phyloP scores from a whole-genome alignment of 163 green algal genomes.

The Scenedesmus sp. region DNA sequence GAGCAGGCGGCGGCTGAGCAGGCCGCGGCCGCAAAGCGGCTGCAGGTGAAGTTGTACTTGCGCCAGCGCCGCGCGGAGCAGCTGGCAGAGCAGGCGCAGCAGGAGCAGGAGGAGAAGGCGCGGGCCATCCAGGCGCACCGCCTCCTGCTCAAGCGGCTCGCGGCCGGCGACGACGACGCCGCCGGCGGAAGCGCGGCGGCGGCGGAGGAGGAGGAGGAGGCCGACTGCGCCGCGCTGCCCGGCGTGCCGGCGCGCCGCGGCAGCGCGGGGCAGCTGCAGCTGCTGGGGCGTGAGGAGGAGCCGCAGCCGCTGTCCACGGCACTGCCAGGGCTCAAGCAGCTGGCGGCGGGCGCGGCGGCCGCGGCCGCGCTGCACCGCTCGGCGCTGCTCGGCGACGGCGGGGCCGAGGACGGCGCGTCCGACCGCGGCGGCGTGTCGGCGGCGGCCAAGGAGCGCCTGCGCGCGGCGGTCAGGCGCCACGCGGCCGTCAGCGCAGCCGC shows the following conservation, averaged over 20 bases:
- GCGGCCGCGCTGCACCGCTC: slow-evolving; percentile 28
- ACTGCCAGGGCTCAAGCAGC: slow-evolving; percentile 36
- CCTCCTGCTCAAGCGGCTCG: slow-evolving; percentile 37
- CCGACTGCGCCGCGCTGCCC: background rate
- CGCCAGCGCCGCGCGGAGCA: slow-evolving; percentile 32
- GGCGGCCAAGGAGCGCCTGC: no score
- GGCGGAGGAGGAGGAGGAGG: background rate
- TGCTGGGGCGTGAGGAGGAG: slow-evolving; percentile 8
- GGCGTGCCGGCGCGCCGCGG: background rate
- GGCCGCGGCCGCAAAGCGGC: slow-evolving; percentile 15
- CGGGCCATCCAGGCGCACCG: slow-evolving; percentile 37
- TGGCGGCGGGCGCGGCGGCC: slow-evolving; percentile 18
- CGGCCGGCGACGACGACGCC: slow-evolving; percentile 4
- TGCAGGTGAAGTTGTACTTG: slow-evolving; percentile 34
- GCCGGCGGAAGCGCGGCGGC: background rate
- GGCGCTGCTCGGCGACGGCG: slow-evolving; percentile 29
- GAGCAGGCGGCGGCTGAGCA: background rate
- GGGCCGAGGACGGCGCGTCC: background rate
- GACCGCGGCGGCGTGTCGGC: no score
- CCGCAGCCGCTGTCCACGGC: slow-evolving; percentile 6
- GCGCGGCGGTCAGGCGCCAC: no score
- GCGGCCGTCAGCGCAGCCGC: no score
- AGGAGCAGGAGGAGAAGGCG: slow-evolving; percentile 40
- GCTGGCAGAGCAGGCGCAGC: slow-evolving; percentile 23
- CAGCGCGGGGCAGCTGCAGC: slow-evolving; percentile 8